Base-by-base conservation (phyloP, 768 basidiomycete species). In the Neoboletus subvelutipes region DNA sequence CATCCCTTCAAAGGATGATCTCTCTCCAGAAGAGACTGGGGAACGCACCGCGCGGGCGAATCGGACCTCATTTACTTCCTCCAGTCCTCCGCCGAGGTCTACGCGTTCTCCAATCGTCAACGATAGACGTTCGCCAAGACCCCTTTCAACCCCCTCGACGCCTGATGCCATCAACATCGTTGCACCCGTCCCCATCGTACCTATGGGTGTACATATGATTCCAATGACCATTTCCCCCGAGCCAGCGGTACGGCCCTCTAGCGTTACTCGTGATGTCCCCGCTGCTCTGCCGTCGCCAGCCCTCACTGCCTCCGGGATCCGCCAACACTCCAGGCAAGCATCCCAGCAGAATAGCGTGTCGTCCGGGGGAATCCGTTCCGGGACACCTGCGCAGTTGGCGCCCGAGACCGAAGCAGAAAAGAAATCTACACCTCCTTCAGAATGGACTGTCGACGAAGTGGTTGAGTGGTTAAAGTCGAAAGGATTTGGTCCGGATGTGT, bases 381-480 rank as follows among this genome's bases (percentile, higher is more conserved):
- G 50, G 49, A 33, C 31, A 34, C 67, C 57, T 52, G 67, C 56
- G 28, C 61, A 62, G 36, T 54, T 57, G 1, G 34, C 64, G 42
- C 54, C 68, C 52, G 65, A 67, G 59, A 34, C 54, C 11, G 68
- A 64, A 5, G 40, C 36, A 3, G 55, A 48, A n/a, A 71, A 62
- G 49, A 78, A 75, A 51, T 73, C 73, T 31, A 67, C 67, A 1
- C 77, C 81, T 62, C 82, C 91, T 1, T 79, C 80, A 0, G 88
- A 90, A 54, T 99, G 97, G 97, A 78, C 74, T 1, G 84, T 98
- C 0, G 89, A 91, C 0, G 87, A 98, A 40, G 97, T 99, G 7
- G 78, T 94, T 1, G 87, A 87, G 0, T 99, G 97, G 97, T 74
- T 93, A 28, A 85, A 82, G 67, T 74, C 73, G 34, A 92, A 89